These are phyloP conservation scores for Phytophthora palmivora DNA, from an alignment of 352 stramenopile species.

Conservation along the genomic window DNA sequence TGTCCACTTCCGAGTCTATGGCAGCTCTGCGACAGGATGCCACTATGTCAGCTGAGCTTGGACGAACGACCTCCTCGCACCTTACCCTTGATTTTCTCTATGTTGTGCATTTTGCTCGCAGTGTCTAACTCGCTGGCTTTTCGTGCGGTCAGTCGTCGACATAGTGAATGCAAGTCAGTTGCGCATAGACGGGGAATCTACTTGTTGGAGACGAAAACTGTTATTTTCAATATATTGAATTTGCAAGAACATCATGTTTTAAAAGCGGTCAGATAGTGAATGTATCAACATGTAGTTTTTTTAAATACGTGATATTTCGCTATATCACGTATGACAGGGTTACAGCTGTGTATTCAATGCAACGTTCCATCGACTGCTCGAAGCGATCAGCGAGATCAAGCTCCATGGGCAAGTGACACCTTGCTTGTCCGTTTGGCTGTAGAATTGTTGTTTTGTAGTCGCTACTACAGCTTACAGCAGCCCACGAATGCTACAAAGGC, in stretches of 20 bases:
- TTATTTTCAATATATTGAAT: not conserved
- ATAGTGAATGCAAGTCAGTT: constrained; percentile 12
- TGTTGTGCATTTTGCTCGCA: constrained; percentile 31
- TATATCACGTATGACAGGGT: too few relatives aligned
- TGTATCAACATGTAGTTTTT: too few relatives aligned
- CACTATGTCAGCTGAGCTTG: constrained; percentile 18
- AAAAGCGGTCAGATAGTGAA: too few relatives aligned
- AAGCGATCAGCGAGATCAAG: constrained; percentile 13
- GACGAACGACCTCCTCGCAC: not conserved
- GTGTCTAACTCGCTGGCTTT: constrained; percentile 26
- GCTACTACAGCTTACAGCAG: too few relatives aligned
- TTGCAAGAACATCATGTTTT: not conserved
- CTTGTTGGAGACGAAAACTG: not conserved
- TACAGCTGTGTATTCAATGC: not conserved
- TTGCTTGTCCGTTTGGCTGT: not conserved
- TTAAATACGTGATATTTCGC: too few relatives aligned
- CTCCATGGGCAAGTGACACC: not conserved
- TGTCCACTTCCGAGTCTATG: constrained; percentile 24
- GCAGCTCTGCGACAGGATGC: constrained; percentile 20
- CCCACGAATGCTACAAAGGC: too few relatives aligned
- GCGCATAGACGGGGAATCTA: not conserved
- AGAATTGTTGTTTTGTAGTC: not conserved
- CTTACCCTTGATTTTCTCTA: constrained; percentile 27
- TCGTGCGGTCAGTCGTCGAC: not conserved
- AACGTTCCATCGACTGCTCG: constrained; percentile 4